A percentile compares a stretch with the other conserved stretches of the same genome.
Evolutionary conservation across 768 basidiomycete genomes (phyloP).

Genomic region (Trametes villosa): DNA sequence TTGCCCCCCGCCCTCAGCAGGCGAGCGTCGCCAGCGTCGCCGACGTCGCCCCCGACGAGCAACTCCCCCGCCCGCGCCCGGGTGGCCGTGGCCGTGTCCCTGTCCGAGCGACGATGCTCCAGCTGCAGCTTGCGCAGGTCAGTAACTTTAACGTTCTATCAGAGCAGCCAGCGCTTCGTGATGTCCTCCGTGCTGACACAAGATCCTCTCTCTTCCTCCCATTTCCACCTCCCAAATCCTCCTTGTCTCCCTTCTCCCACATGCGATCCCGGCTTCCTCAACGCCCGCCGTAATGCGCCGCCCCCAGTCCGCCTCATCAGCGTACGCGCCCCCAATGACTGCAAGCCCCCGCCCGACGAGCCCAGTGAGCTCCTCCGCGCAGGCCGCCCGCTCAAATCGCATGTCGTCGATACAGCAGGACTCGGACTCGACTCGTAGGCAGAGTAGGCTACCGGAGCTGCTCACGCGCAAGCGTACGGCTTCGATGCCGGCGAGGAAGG

Average conservation of each 20-base stretch:
- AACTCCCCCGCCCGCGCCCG: constrained; percentile 4
- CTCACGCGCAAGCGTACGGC: constrained; percentile 26
- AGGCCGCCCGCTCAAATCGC: constrained; percentile 9
- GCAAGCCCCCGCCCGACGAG: constrained; percentile 2
- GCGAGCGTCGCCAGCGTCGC: neutral
- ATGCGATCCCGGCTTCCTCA: constrained; percentile 11
- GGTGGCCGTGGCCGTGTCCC: constrained; percentile 11
- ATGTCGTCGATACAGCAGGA: constrained; percentile 12
- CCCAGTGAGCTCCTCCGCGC: constrained; percentile 12
- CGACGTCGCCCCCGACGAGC: constrained; percentile 17
- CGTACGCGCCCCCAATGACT: constrained; percentile 16
- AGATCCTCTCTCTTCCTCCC: constrained; percentile 12
- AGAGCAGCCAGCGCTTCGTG: constrained; percentile 24
- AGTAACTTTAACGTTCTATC: constrained; percentile 21
- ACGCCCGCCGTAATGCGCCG: neutral
- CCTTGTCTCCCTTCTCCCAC: constrained; percentile 2
- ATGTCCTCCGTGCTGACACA: constrained; percentile 26
- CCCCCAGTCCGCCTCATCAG: constrained; percentile 18
- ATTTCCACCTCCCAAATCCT: constrained; percentile 5
- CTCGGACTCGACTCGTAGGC: constrained; percentile 12
- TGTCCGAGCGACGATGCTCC: constrained; percentile 19
- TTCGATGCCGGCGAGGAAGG: constrained; percentile 19
- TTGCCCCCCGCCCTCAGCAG: neutral
- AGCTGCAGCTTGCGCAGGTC: constrained; percentile 25
- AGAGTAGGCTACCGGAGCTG: constrained; percentile 24